Evolutionary conservation across 495 filamentous ascomycete species (phyloP).

Genomic region (Chlorociboria aeruginascens): DNA sequence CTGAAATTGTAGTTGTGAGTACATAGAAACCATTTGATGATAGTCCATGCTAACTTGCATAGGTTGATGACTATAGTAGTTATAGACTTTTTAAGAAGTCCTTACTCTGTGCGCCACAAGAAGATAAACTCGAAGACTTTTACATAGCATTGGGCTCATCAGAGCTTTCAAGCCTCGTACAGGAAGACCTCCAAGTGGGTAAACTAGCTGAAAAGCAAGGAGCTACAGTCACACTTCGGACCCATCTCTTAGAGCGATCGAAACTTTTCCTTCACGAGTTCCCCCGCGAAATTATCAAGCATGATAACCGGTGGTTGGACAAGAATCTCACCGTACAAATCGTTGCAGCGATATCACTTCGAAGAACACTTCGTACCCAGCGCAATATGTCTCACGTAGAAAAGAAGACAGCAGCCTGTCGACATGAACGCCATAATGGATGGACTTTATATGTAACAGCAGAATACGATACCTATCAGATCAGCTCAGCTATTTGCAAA

Average conservation of each 20-base stretch:
- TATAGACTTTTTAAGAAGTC: conserved; percentile 74
- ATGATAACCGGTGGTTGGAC: conserved; percentile 81
- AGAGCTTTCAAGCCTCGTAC: conserved; percentile 45
- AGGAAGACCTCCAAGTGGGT: conserved; percentile 45
- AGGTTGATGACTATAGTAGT: conserved; percentile 69
- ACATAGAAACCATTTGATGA: background rate
- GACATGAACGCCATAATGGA: conserved; percentile 31
- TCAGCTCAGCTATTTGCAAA: conserved; percentile 70
- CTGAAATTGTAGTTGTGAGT: conserved; percentile 52
- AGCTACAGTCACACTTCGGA: conserved; percentile 46
- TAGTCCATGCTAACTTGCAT: background rate
- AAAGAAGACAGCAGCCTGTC: conserved; percentile 56
- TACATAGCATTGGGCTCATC: conserved; percentile 56
- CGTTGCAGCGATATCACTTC: conserved; percentile 62
- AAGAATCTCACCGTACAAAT: conserved; percentile 68
- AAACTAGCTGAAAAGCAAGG: conserved; percentile 33
- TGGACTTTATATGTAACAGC: conserved; percentile 47
- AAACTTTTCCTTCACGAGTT: conserved; percentile 72
- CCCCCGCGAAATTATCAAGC: conserved; percentile 57
- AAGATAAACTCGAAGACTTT: conserved; percentile 74
- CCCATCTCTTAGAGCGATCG: conserved; percentile 71
- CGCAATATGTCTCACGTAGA: conserved; percentile 53
- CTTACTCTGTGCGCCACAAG: conserved; percentile 74
- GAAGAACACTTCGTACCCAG: conserved; percentile 52
- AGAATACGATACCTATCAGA: conserved; percentile 68